Conservation (phyloP, 2,329 filamentous ascomycete species). For the Chrysoporthe austroafricana region DNA sequence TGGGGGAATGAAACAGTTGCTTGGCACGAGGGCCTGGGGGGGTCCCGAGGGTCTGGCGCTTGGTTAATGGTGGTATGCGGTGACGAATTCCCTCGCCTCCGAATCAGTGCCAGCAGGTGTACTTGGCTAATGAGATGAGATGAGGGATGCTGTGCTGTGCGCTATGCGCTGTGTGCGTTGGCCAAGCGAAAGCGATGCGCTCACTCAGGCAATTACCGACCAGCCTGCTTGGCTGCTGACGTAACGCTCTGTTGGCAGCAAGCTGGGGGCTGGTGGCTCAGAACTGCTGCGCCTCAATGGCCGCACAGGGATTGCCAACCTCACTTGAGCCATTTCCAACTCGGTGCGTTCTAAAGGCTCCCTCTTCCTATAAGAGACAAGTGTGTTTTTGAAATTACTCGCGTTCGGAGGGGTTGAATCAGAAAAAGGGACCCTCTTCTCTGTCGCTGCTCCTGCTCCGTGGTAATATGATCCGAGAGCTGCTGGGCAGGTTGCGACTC, state of each 20-base stretch:
- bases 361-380: not conserved
- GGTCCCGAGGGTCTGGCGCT: not conserved
- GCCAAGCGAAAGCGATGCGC: conserved; percentile 6
- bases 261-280: not conserved
- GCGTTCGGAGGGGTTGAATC: not conserved
- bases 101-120: conserved; percentile 11
- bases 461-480: not conserved
- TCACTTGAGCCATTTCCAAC: conserved; percentile 10
- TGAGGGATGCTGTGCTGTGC: not conserved
- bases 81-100: conserved; percentile 23
- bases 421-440: not conserved
- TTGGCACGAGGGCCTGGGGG: conserved; percentile 18
- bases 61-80: conserved; percentile 9
- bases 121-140: conserved; percentile 19
- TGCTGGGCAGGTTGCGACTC: no score
- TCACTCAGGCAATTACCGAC: not conserved
- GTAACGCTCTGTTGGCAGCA: not conserved
- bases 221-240: conserved; percentile 12
- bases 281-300: conserved; percentile 9
- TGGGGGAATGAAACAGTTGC: conserved; percentile 24
- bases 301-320: conserved; percentile 3
- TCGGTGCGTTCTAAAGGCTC: not conserved
- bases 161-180: conserved; percentile 3
- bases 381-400: not conserved
- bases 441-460: not conserved